Evolutionary conservation across 495 filamentous ascomycete species (phyloP), one percentile per base, ranked within the genome.

Genomic region (Xylaria nigripes): DNA sequence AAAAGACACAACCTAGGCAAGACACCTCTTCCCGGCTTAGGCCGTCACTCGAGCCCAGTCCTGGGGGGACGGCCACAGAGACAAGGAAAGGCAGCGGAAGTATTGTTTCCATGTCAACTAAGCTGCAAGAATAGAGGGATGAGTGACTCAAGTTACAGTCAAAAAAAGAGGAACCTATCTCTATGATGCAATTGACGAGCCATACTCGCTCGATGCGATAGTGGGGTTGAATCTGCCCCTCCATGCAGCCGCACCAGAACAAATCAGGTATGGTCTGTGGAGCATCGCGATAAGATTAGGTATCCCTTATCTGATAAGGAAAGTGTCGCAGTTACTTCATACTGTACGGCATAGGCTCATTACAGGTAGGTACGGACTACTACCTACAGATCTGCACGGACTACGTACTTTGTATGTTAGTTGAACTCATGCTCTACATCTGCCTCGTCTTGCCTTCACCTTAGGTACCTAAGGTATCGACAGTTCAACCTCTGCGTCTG

Each of bases 1-100:
- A 77, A 72, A 87, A 86, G 36, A 90, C 81, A 52, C 80, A 80
- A 51, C 86, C 87, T 43, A 96, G 77, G 70, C 86, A 88, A 34
- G 89, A 84, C 47, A 95, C 81, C 61, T 87, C 82, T 51, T 86
- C 79, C 56, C 81, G 73, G 27, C 67, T 74, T 41, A 93, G 76
- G 38, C 86, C 82, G 42, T 65, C 67, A 6, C 69, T 67, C 46
- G 74, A 70, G 3, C 66, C 64, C 45, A 79, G 70, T 45, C 75
- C 80, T 7, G 72, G 72, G 1, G 76, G 74, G 44, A 85, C 66
- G 59, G 77, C 72, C 52, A 86, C 79, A 45, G 76, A 69, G 57
- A 81, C 74, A 34, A 85, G 73, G 63, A 82, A 79, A 9, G 79
- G 78, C 19, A 82, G 69, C 10, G 78, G 74, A 34, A 80, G 69